Base-by-base conservation (phyloP, 2,329 filamentous ascomycete genomes). In the Penicillium sp. region DNA sequence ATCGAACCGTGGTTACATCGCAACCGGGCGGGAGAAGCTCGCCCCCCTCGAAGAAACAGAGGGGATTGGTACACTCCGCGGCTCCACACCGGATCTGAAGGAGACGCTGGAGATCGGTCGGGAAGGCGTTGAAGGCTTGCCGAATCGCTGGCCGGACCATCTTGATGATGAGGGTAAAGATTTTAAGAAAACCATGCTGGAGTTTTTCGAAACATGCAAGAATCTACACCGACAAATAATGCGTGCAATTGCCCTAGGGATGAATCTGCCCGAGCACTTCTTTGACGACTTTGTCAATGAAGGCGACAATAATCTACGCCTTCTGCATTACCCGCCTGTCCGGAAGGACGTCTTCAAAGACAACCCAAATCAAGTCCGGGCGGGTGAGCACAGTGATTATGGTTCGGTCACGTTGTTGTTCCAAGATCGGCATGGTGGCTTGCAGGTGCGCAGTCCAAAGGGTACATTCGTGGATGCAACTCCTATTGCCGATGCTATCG, bases 401-500 rank as follows among this genome's bases (percentile, higher is more conserved):
- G 77, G 77, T 2, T 76, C 73, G 1, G 74, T 83, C 50, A 83
- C 81, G 3, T 69, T 82, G 6, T 72, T 83, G 8, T 82, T 83
- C 68, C 81, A 85, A 64, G 83, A 85, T 67, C 69, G 73, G 37
- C 76, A 80, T 9, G 84, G 83, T 2, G 83, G 83, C 0, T 69
- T 86, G 26, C 83, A 86, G 65, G 83, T 85, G 4, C 82, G 85
- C 66, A 88, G 86, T 47, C 90, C 91, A 0, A 87, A 83, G 40
- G 90, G 89, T 2, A 84, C 81, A 0, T 96, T 92, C 67, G 85
- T 96, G 37, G 85, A 96, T 67, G 92, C 90, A 1, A 90, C 84
- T 6, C 92, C 92, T 0, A 93, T 96, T 56, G 80, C 85, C 33
- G 87, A 86, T 52, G 92, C 90, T 0, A 88, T 94, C 40, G 90